Evolutionary conservation across 2,329 filamentous ascomycete species (phyloP), one percentile per base, ranked within the genome.

Genomic region (Diatrype stigma): DNA sequence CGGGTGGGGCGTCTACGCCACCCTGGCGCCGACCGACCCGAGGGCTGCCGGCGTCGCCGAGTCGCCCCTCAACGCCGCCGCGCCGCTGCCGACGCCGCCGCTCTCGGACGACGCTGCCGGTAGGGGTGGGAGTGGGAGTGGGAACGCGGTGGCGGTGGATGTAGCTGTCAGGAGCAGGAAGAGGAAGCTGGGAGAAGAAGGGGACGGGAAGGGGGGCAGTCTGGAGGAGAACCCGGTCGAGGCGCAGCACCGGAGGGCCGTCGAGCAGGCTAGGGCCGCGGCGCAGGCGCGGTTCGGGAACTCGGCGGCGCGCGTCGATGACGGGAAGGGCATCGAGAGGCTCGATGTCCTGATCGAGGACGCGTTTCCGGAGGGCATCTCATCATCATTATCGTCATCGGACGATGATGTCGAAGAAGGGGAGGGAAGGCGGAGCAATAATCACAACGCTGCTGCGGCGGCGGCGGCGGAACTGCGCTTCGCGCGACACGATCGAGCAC

Each of bases 1-100:
- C 1, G 89, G 87, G 5, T 96, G 90, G 84, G 82, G 84, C 59
- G 79, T 91, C 21, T 96, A 95, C 64, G 81, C 86, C 8, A 68
- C 55, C 69, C 61, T n/a, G 26, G n/a, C 40, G 12, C 11, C 40
- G 5, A 11, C 60, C 16, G 52, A 45, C 22, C 50, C 48, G 28
- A 82, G 88, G 52, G 84, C 62, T 12, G 63, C 62, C 45, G 47
- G 59, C 21, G 60, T 54, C 46, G 75, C 71, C 22, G 75, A 78
- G 48, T 80, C 77, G 19, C 84, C 84, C 3, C 63, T 87, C 14
- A 79, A 84, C 55, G 70, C 40, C 5, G 21, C 72, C 0, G 62
- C 75, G 5, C 61, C 80, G 12, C 34, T 37, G 23, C 79, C 78
- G 0, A 73, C 67, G 22, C 75, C 71, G 11, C 76, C 77, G 0